Conservation (phyloP, 2,329 filamentous ascomycete genomes). For the Alternaria arbusti region DNA sequence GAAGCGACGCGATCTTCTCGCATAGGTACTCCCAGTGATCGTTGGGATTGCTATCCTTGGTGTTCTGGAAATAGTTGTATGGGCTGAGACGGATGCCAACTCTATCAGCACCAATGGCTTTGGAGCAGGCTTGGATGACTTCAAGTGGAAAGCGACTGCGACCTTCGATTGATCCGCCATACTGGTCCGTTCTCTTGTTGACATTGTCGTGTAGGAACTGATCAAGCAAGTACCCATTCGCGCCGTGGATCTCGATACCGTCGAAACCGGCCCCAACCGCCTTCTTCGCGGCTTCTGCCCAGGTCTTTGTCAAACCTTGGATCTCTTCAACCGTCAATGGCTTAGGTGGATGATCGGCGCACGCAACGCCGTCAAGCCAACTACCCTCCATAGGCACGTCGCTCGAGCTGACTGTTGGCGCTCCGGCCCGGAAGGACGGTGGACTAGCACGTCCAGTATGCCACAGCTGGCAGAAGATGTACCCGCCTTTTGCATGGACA, state of each 20-base stretch:
- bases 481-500: conserved; percentile 59
- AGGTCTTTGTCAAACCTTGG: conserved; percentile 47
- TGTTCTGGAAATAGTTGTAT: conserved; percentile 49
- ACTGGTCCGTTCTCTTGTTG: conserved; percentile 59
- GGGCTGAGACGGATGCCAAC: conserved; percentile 44
- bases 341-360: conserved; percentile 44
- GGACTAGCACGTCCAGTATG: conserved; percentile 56
- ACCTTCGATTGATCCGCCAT: conserved; percentile 59
- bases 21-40: conserved; percentile 56
- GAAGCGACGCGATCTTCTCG: conserved; percentile 46
- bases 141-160: conserved; percentile 64
- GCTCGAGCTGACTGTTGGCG: conserved; percentile 49
- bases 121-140: conserved; percentile 50
- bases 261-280: conserved; percentile 47
- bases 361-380: conserved; percentile 48
- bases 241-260: conserved; percentile 51
- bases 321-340: conserved; percentile 51
- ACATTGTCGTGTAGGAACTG: conserved; percentile 59
- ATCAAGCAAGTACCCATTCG: conserved; percentile 57
- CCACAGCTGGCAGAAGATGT: conserved; percentile 56
- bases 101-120: conserved; percentile 42
- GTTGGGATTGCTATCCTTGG: conserved; percentile 53
- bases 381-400: conserved; percentile 50
- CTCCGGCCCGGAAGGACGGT: conserved; percentile 48
- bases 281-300: conserved; percentile 48